phyloP scores from a whole-genome alignment of 2,329 filamentous ascomycete genomes.

The Simplicillium aogashimaense region DNA sequence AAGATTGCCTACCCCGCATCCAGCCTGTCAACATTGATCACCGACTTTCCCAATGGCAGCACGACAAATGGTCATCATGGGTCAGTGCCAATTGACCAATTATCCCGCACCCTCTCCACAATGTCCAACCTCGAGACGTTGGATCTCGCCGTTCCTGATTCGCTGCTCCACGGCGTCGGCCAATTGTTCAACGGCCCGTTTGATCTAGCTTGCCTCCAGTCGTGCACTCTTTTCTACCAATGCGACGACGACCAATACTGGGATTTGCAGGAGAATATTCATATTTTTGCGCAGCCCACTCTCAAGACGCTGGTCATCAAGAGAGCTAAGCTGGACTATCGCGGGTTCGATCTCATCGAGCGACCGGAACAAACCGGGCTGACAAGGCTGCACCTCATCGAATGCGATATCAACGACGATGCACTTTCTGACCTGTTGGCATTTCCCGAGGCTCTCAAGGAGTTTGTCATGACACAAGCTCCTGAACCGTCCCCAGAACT shows the following conservation, averaged over 20 bases:
- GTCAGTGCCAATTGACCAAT: constrained; percentile 26
- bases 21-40: constrained; percentile 30
- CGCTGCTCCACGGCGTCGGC: constrained; percentile 34
- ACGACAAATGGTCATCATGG: constrained; percentile 13
- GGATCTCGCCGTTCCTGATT: constrained; percentile 32
- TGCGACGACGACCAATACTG: constrained; percentile 32
- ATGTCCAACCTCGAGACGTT: constrained; percentile 40
- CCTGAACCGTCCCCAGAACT: constrained; percentile 27
- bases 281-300: constrained; percentile 39
- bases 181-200: constrained; percentile 40
- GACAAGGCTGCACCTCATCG: constrained; percentile 31
- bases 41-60: constrained; percentile 22
- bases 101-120: constrained; percentile 34
- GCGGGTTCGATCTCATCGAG: constrained; percentile 36
- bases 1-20: constrained; percentile 33
- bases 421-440: constrained; percentile 25
- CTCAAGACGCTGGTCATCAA: constrained; percentile 34
- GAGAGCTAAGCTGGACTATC: constrained; percentile 33
- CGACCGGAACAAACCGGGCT: constrained; percentile 35
- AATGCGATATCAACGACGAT: constrained; percentile 39
- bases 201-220: constrained; percentile 35
- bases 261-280: constrained; percentile 41
- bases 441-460: constrained; percentile 31
- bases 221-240: constrained; percentile 37
- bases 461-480: constrained; percentile 37